phyloP scores from a whole-genome alignment of 306 rosid genomes.

The Vigna mungo region DNA sequence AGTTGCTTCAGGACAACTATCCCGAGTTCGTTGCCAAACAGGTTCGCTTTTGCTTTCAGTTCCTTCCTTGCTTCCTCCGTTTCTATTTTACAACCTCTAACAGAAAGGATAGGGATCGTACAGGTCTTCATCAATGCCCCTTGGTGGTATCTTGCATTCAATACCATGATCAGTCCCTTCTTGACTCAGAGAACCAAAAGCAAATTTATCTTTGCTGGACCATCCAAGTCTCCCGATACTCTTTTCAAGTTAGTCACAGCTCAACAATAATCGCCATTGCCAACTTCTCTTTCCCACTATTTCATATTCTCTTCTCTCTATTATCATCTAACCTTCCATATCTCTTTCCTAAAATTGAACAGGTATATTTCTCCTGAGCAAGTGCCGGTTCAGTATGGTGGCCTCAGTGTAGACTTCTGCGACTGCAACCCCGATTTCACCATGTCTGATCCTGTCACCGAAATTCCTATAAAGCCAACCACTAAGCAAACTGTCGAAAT shows the following conservation, averaged over 20 bases:
- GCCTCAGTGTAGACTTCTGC: conserved; percentile 87
- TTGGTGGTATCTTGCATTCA: conserved; percentile 65
- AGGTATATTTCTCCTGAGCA: conserved; percentile 90
- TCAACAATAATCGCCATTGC: neutral
- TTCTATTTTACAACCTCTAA: neutral
- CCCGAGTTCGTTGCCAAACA: conserved; percentile 95
- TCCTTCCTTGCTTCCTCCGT: neutral
- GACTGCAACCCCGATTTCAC: conserved; percentile 94
- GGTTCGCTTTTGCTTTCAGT: conserved; percentile 43
- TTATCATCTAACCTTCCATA: neutral
- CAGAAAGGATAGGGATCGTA: neutral
- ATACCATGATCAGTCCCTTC: conserved; percentile 57
- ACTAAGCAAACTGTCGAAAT: conserved; percentile 96
- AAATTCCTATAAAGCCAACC: conserved; percentile 69
- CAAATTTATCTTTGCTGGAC: conserved; percentile 58
- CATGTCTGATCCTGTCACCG: conserved; percentile 66
- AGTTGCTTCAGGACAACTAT: conserved; percentile 91
- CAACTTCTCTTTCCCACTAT: neutral
- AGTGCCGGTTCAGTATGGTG: conserved; percentile 91
- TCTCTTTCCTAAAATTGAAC: conserved; percentile 6
- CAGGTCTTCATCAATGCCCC: conserved; percentile 61
- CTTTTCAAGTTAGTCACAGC: conserved; percentile 69
- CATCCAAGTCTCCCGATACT: conserved; percentile 55
- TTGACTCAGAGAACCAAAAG: conserved; percentile 63
- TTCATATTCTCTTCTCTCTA: neutral